Evolutionary conservation across 352 stramenopile genomes (phyloP).

Genomic region (Elongisporangium undulatum): DNA sequence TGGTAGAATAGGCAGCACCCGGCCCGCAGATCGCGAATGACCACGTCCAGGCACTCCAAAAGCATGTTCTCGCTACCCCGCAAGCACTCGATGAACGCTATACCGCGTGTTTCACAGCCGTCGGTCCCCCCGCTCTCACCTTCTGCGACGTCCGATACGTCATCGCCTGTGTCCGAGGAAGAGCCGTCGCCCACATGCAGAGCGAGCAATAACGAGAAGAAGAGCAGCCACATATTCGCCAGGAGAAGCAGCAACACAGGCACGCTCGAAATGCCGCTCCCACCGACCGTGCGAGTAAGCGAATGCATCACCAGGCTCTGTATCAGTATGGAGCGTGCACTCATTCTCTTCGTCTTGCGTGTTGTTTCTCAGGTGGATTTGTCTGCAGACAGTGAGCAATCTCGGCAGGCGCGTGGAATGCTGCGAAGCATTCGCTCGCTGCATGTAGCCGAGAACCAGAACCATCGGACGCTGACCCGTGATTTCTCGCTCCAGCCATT

Average conservation of each 20-base stretch:
- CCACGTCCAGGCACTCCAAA: slow-evolving; percentile 18
- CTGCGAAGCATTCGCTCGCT: slow-evolving; percentile 23
- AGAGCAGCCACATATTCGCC: slow-evolving; percentile 11
- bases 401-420: slow-evolving; percentile 8
- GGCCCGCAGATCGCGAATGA: slow-evolving; percentile 9
- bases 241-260: slow-evolving; percentile 8
- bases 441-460: slow-evolving; percentile 14
- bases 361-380: neutral
- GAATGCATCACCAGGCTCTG: neutral
- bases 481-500: slow-evolving; percentile 53
- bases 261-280: slow-evolving; percentile 1
- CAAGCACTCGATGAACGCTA: slow-evolving; percentile 34
- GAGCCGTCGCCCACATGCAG: slow-evolving; percentile 21
- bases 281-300: neutral
- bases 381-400: neutral
- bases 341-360: neutral
- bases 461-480: slow-evolving; percentile 36
- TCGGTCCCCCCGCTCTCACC: neutral
- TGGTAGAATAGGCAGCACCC: neutral
- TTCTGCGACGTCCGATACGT: neutral
- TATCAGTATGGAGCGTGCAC: neutral
- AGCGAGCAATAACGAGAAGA: slow-evolving; percentile 16
- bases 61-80: slow-evolving; percentile 39
- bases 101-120: slow-evolving; percentile 10
- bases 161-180: slow-evolving; percentile 6